Conservation (phyloP, 169 alveolate species). For the Plasmodium blacklocki region DNA sequence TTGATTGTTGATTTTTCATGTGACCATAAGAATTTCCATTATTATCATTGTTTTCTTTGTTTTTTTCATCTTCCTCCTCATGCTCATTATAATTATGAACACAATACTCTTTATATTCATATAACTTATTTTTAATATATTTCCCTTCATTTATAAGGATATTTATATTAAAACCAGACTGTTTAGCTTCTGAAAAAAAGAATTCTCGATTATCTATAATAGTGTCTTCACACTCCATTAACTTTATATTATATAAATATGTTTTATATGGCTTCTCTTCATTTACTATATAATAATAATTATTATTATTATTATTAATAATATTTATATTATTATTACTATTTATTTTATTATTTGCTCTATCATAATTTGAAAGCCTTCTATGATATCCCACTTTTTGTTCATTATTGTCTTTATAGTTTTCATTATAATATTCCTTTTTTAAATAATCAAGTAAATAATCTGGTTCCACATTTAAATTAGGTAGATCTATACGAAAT, state of each 20-base stretch:
- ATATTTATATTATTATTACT: not conserved
- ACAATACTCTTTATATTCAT: slow-evolving; percentile 41
- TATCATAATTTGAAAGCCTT: not conserved
- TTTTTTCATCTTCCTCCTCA: not conserved
- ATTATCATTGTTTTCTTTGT: not conserved
- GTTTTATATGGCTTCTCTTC: slow-evolving; percentile 13
- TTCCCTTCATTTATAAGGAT: slow-evolving; percentile 55
- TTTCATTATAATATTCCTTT: not conserved
- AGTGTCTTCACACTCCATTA: slow-evolving; percentile 60
- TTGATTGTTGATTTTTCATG: not conserved
- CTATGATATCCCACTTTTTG: no score
- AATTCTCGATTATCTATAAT: slow-evolving; percentile 27
- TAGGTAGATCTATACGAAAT: slow-evolving; percentile 40
- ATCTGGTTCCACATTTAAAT: slow-evolving; percentile 11
- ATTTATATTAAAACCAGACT: slow-evolving; percentile 16
- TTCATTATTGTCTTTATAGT: not conserved
- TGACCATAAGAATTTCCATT: not conserved
- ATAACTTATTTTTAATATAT: slow-evolving; percentile 10
- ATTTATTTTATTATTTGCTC: not conserved
- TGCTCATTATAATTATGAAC: not conserved
- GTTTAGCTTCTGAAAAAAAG: slow-evolving; percentile 34
- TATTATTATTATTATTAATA: not conserved
- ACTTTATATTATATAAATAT: slow-evolving; percentile 43
- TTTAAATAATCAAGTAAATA: slow-evolving; percentile 18
- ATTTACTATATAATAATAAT: not conserved